phyloP scores from a whole-genome alignment of 768 basidiomycete genomes.

The Macrolepiota albuminosa region DNA sequence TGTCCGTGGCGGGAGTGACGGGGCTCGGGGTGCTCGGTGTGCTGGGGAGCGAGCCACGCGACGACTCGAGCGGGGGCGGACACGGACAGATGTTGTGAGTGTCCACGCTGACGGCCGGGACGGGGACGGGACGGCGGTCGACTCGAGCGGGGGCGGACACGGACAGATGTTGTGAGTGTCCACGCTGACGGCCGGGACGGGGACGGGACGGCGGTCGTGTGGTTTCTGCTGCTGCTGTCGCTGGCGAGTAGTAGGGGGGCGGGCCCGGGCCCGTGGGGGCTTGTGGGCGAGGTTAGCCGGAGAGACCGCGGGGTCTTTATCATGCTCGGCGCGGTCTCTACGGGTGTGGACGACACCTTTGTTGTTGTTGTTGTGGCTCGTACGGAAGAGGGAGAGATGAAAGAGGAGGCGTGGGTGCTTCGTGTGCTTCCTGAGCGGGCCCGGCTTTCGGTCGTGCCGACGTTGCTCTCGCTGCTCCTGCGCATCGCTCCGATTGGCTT shows the following conservation, averaged over 20 bases:
- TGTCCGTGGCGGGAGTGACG: neutral
- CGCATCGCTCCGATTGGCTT: neutral
- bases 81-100: conserved; percentile 24
- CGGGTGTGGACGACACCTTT: neutral
- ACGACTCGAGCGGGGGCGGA: conserved; percentile 29
- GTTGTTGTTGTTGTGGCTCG: neutral
- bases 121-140: neutral
- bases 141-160: conserved; percentile 30
- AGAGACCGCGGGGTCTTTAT: neutral
- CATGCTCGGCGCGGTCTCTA: neutral
- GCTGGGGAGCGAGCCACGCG: conserved; percentile 5
- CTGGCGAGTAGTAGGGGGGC: conserved; percentile 24
- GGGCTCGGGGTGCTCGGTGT: conserved; percentile 9
- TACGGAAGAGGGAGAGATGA: neutral
- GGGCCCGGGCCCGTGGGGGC: neutral
- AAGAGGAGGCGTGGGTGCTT: neutral
- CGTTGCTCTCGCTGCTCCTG: neutral
- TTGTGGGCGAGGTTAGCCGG: neutral
- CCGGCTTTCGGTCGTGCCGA: neutral
- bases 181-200: neutral
- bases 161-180: conserved; percentile 13
- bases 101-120: neutral
- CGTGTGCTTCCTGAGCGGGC: neutral
- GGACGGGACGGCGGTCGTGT: neutral
- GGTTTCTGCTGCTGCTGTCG: conserved; percentile 11